Evolutionary conservation across 257 asterid genomes (phyloP).

Genomic region (Solanum lignicaule): DNA sequence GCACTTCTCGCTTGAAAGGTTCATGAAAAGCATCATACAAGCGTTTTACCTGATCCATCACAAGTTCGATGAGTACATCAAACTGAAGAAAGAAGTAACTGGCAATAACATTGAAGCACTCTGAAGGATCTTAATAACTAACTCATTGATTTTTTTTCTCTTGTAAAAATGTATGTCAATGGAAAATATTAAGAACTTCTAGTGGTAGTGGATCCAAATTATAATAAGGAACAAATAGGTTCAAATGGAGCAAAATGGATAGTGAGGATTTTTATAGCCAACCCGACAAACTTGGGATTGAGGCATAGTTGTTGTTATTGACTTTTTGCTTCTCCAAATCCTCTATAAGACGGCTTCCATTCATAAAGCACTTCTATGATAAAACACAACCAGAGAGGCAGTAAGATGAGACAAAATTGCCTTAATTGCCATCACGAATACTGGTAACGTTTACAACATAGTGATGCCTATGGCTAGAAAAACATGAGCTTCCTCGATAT

Average conservation of each 20-base stretch:
- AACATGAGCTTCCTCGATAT: neutral
- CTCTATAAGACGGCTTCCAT: neutral
- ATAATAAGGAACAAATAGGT: neutral
- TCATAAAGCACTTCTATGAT: neutral
- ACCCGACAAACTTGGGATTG: neutral
- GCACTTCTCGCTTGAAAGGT: constrained; percentile 79
- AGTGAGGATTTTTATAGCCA: neutral
- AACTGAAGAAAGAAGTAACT: neutral
- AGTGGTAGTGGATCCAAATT: neutral
- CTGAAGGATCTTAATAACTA: neutral
- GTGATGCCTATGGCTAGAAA: neutral
- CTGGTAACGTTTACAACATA: neutral
- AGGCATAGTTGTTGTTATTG: neutral
- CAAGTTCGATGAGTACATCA: neutral
- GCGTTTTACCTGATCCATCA: constrained; percentile 62
- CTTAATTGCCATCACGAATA: neutral
- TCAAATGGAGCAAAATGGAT: neutral
- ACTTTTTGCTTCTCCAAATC: neutral
- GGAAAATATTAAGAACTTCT: neutral
- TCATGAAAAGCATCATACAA: constrained; percentile 81
- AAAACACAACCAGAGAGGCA: neutral
- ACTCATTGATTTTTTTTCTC: neutral
- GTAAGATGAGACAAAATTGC: neutral
- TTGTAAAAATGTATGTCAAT: neutral
- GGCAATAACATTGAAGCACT: neutral